Percentiles rank a stretch among this genome's conserved stretches.
phyloP scores from a whole-genome alignment of 192 early-diverging fungal species.

The Coemansia sp. region DNA sequence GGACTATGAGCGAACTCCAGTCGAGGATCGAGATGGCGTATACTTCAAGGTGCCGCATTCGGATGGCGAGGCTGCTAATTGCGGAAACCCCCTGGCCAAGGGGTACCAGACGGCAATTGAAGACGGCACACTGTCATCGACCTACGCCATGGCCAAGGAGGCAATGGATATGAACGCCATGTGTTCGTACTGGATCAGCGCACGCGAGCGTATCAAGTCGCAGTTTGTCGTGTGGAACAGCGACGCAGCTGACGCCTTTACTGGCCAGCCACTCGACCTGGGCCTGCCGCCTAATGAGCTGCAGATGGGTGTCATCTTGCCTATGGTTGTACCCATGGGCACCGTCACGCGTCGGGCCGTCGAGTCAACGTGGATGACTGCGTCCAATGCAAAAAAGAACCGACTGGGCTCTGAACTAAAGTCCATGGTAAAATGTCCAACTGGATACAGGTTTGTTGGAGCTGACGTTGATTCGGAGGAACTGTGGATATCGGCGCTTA shows the following conservation, averaged over 20 bases:
- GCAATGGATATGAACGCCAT: constrained; percentile 76
- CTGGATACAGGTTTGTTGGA: constrained; percentile 86
- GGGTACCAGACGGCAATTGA: constrained; percentile 81
- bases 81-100: constrained; percentile 88
- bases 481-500: constrained; percentile 93
- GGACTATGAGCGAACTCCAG: constrained; percentile 53
- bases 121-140: constrained; percentile 74
- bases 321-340: constrained; percentile 91
- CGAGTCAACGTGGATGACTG: constrained; percentile 95
- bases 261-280: constrained; percentile 27
- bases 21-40: constrained; percentile 27
- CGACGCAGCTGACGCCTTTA: constrained; percentile 48
- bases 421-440: constrained; percentile 80
- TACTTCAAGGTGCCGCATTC: constrained; percentile 88
- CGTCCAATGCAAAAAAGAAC: constrained; percentile 88
- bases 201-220: constrained; percentile 74
- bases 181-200: constrained; percentile 92
- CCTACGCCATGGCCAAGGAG: constrained; percentile 71
- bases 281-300: constrained; percentile 15
- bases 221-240: constrained; percentile 89
- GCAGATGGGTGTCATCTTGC: constrained; percentile 79
- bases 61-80: constrained; percentile 76
- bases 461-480: constrained; percentile 98
- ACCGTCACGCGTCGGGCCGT: constrained; percentile 94
- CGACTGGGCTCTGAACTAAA: constrained; percentile 95